These are phyloP conservation scores for Moricandia arvensis DNA, from an alignment of 345 rosid genomes.

Conservation along the genomic window DNA sequence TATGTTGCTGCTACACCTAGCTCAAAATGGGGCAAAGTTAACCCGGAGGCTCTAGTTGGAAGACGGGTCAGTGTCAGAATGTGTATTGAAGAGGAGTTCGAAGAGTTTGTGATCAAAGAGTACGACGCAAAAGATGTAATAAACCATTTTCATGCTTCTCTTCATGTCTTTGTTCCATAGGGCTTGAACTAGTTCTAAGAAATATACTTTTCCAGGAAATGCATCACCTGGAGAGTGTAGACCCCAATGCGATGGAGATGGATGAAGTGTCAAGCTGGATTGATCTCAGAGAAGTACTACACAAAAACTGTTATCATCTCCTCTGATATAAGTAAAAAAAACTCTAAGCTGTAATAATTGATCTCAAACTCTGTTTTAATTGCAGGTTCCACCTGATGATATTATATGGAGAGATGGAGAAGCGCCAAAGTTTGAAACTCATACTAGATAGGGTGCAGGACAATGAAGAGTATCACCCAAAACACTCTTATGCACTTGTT, in stretches of 20 bases:
- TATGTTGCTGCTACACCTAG: neutral
- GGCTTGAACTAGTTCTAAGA: neutral
- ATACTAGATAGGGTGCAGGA: neutral
- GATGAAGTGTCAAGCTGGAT: neutral
- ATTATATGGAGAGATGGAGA: neutral
- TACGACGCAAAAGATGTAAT: constrained; percentile 13
- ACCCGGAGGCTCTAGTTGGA: neutral
- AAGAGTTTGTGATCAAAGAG: constrained; percentile 2
- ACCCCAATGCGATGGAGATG: neutral
- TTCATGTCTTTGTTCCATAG: neutral
- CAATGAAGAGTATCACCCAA: neutral
- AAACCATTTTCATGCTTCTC: neutral
- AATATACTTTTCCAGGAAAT: constrained; percentile 1
- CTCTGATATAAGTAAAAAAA: neutral
- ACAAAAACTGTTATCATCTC: neutral
- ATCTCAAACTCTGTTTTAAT: neutral
- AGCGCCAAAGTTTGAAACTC: neutral
- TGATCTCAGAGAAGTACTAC: neutral
- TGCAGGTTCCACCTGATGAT: neutral
- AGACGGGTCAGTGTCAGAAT: neutral
- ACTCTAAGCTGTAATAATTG: neutral
- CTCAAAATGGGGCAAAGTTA: neutral
- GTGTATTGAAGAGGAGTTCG: neutral
- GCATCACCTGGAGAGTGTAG: neutral
- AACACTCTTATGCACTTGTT: neutral